Base-by-base conservation (phyloP, 805 yeast genomes). In the Soucietia sequanensis region DNA sequence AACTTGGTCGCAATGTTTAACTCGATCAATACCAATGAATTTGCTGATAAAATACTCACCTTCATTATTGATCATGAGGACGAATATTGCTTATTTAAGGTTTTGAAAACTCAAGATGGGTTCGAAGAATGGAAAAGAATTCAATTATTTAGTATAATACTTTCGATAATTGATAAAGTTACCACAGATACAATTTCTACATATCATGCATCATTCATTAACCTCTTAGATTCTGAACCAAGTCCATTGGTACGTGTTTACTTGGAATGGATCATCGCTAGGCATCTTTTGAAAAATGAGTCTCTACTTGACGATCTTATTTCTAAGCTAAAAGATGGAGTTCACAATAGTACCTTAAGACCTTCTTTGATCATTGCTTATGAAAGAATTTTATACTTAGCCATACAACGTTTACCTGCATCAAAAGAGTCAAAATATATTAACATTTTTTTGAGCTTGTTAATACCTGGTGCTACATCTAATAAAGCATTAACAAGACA, bases 401-500 rank as follows among this genome's bases (percentile, higher is more conserved):
- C 73, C 33, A 65, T 77, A 1, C 69, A 72, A 22, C 72, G 73
- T 29, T 47, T 78, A 22, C 46, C 54, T 0, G 35, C 42, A 0
- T 52, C 45, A 1, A 36, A 46, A 1, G 60, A 62, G 6, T 44
- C 55, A 1, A 45, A 49, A 3, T 60, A 76, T 31, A 52, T 70
- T 9, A 56, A 63, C 1, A 75, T 75, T 41, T 58, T 81, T 3
- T 59, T 74, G 14, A 60, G 69, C 4, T 47, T 62, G 2, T 50
- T 88, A 18, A 56, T 89, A 4, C 83, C 95, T 0, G 76, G 80
- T 30, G 79, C 95, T 6, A 78, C 95, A 0, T 82, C 95, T 4
- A 88, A 86, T 56, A 81, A 86, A 47, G 95, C 95, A 0, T 62
- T 81, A 5, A 75, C 82, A 1, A 77, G 98, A 46, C 98, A 90